phyloP scores from a whole-genome alignment of 148 eudicot genomes.

The Chenopodium suecicum region DNA sequence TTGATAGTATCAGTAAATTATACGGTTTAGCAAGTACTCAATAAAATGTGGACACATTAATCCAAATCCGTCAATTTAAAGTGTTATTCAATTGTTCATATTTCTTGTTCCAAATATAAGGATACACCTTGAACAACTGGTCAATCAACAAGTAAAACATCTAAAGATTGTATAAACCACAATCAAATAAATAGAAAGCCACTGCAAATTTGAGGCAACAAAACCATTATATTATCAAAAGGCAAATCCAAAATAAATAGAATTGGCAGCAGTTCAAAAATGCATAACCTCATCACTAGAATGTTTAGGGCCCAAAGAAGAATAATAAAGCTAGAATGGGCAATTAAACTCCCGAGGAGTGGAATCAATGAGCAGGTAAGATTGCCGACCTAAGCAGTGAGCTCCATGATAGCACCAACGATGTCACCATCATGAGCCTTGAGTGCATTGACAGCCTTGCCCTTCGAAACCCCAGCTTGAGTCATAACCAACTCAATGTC shows the following conservation, averaged over 20 bases:
- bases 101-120: not conserved
- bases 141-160: not conserved
- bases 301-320: not conserved
- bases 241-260: not conserved
- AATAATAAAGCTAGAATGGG: constrained; percentile 13
- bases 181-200: not conserved
- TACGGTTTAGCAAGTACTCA: not conserved
- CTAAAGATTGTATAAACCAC: not conserved
- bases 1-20: not conserved
- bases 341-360: constrained; percentile 1
- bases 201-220: not conserved
- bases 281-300: constrained; percentile 24
- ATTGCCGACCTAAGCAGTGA: constrained; percentile 48
- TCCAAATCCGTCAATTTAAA: not conserved
- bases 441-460: constrained; percentile 88
- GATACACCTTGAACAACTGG: not conserved
- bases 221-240: not conserved
- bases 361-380: constrained; percentile 14
- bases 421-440: constrained; percentile 70
- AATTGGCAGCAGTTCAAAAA: constrained; percentile 25
- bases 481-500: constrained; percentile 90
- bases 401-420: constrained; percentile 87
- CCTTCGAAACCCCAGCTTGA: constrained; percentile 71
- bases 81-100: no score
- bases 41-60: not conserved